These are phyloP conservation scores for Nigrospora osmanthi DNA, from an alignment of 2,329 filamentous ascomycete species.

Conservation along the genomic window DNA sequence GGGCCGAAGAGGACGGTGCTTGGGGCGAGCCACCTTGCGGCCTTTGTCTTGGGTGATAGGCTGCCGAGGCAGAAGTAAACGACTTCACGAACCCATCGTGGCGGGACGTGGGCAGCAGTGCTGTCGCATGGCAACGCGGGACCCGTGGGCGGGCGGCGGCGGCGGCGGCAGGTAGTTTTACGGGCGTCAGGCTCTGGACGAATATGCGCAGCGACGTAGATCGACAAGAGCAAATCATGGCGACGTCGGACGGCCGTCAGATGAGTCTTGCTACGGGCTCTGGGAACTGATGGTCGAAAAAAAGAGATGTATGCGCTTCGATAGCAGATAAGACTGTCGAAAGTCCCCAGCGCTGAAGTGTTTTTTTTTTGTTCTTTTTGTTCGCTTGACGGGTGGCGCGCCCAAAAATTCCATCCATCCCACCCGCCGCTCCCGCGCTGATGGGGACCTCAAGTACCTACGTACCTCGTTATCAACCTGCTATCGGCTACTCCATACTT, in stretches of 20 bases:
- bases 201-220: conserved; percentile 38
- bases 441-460: no score
- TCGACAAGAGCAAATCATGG: conserved; percentile 42
- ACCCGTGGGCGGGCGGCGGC: no score
- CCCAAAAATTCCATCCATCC: neutral
- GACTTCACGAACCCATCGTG: conserved; percentile 6
- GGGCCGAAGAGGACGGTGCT: no score
- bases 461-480: no score
- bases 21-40: neutral
- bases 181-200: conserved; percentile 31
- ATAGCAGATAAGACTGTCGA: no score
- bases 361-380: no score
- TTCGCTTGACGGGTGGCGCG: neutral
- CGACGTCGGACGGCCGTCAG: neutral
- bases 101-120: conserved; percentile 1
- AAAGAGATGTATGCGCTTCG: no score
- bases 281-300: no score
- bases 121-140: no score
- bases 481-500: no score
- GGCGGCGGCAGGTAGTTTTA: conserved; percentile 12
- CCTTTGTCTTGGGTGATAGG: conserved; percentile 8
- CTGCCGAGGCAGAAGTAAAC: conserved; percentile 13
- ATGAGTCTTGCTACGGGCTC: neutral
- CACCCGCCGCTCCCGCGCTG: neutral
- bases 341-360: no score